Evolutionary conservation across 139 green algal species (phyloP), one percentile per base, ranked within the genome.

Genomic region (Coelastrella sp.): DNA sequence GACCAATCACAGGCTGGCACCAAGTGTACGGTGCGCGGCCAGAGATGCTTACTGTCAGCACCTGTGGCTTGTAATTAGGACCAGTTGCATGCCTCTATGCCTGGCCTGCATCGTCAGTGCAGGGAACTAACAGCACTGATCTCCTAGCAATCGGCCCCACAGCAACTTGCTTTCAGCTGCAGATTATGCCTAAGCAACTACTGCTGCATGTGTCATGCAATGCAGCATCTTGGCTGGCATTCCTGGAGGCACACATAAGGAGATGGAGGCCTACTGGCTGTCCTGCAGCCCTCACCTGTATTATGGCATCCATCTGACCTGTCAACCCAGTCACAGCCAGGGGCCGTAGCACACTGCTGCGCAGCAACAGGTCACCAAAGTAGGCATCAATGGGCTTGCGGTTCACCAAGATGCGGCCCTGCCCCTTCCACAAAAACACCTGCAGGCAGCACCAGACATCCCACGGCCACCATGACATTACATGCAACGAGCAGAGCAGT

Each of bases 341-440:
- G 57, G 97, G 97, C 83, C 94, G 73, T 65, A 98, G 90, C n/a
- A 97, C 89, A 85, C 97, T 84, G 72, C 90, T 87, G 65, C 97
- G 93, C 24, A 91, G 60, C 19, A 79, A 7, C n/a, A 97, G 56
- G 66, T 95, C 88, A 3, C 82, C 59, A 66, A 99, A 99, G 91
- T 98, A 98, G 0, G 76, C 73, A 81, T 97, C 94, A 1, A 96
- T 82, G 0, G 93, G 93, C n/a, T 87, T 80, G 17, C 92, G 88
- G 92, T 99, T 99, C 49, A 99, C 92, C 8, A 92, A 85, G 6
- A 99, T 92, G 8, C 90, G 80, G 15, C 96, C 95, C 56, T 65
- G 22, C 24, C 96, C 97, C 72, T 73, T 72, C 85, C 94, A 96
- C 11, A 95, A n/a, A 9, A 60, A 63, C 70, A 95, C 90, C 90